Evolutionary conservation across 805 yeast genomes (phyloP), one percentile per base, ranked within the genome.

Genomic region (Teunomyces barrocoloradensis): DNA sequence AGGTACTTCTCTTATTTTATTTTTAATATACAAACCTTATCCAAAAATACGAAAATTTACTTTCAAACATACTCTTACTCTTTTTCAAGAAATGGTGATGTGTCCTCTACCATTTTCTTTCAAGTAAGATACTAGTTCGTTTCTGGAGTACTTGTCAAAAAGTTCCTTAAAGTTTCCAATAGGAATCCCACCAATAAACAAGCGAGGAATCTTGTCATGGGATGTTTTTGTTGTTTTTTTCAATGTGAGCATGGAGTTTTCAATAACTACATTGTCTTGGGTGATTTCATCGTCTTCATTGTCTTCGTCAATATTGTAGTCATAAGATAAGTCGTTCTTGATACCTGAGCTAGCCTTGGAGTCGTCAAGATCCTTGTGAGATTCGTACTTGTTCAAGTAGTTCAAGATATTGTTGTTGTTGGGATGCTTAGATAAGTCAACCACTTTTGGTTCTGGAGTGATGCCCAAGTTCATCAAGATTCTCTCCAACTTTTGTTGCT

Each of bases 181-280:
- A 3, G 73, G 73, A 28, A 53, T 45, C 1, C 73, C 74, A 10
- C 64, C 68, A 18, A 69, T 58, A 47, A 69, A 67, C 34, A 69
- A 49, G 10, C 71, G 56, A 1, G 73, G 73, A 25, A 68, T 61
- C n/a, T 11, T 39, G 20, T 40, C 44, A n/a, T 23, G 6, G 3
- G 21, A 12, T 23, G 25, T 30, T n/a, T 35, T 34, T 12, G 36
- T 32, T 12, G 36, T 32, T 12, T 32, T 33, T n/a, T 27, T 36
- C 33, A 34, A 41, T 20, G 40, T 21, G 12, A 37, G 28, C 25
- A 37, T 37, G 29, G 40, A 37, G 29, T 37, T 37, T 5, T 33
- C 44, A 10, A 43, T 20, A 5, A 53, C 58, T 2, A 30, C 48
- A 28, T 44, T 49, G 21, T 44, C 52, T 44, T 41, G 33, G 13